A percentile compares a stretch with the other conserved stretches of the same genome.
phyloP scores from a whole-genome alignment of 2,329 filamentous ascomycete species.

The Grosmannia serpens region DNA sequence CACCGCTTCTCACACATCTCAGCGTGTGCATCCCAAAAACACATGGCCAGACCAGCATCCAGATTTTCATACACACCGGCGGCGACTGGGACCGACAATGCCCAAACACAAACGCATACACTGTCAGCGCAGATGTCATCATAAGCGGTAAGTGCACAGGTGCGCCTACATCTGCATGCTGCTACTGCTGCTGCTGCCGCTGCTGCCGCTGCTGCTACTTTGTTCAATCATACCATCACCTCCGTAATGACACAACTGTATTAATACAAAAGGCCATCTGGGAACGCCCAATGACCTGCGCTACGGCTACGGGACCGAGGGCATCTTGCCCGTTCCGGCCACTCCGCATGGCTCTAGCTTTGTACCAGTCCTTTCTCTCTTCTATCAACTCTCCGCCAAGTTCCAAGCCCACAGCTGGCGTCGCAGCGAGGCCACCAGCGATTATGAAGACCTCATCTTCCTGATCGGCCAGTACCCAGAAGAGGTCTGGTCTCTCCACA shows the following conservation, averaged over 20 bases:
- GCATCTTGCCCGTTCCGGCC: slow-evolving; percentile 2
- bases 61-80: slow-evolving; percentile 10
- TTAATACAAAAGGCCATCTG: slow-evolving; percentile 3
- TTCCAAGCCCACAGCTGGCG: slow-evolving; percentile 6
- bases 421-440: slow-evolving; percentile 1
- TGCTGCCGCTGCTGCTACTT: not conserved
- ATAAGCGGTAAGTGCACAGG: slow-evolving; percentile 4
- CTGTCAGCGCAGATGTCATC: slow-evolving; percentile 10
- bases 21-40: slow-evolving; percentile 8
- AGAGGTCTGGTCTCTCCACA: slow-evolving; percentile 1
- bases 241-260: not conserved
- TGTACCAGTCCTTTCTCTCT: slow-evolving; percentile 7
- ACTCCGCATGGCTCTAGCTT: slow-evolving; percentile 3
- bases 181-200: too few species aligned
- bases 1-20: not conserved
- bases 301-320: slow-evolving; percentile 5
- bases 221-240: not conserved
- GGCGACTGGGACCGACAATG: slow-evolving; percentile 5
- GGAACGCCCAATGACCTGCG: slow-evolving; percentile 8
- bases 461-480: slow-evolving; percentile 3
- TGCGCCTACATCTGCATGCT: not conserved
- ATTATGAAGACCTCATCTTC: slow-evolving; percentile 10
- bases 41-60: slow-evolving; percentile 7
- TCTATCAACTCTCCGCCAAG: slow-evolving; percentile 9
- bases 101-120: not conserved